Evolutionary conservation across 2,329 filamentous ascomycete species (phyloP), one percentile per base, ranked within the genome.

Genomic region (Aspergillus pseudoglaucus): DNA sequence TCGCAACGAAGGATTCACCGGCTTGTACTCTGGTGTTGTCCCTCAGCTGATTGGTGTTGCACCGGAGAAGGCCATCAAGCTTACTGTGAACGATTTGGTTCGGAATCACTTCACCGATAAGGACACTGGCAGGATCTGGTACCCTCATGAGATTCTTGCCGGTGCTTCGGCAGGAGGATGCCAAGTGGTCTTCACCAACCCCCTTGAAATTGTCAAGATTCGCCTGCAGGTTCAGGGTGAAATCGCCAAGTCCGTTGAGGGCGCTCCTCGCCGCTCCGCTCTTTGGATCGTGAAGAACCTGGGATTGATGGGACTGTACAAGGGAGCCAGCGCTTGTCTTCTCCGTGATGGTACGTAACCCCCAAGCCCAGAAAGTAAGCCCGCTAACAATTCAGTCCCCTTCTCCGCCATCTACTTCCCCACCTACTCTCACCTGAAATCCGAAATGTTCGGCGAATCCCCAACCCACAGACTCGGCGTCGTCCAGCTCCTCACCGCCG

Each of bases 341-440:
- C 80, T 97, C 55, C 90, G 93, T 59, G 93, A 98, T 69, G 68
- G 68, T 71, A 60, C 59, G 63, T 64, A 61, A 66, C 40, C 12
- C 10, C 9, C 51, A 58, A 59, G 55, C 37, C 23, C n/a, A 18
- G 25, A 46, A 8, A 40, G 22, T 18, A 23, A 46, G 38, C 48
- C 58, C 38, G 58, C 47, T n/a, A 14, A 1, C 20, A 9, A 3
- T 20, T 10, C 41, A 68, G 89, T 97, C 37, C 93, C 93, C 40
- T 98, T 98, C 76, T 97, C 91, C 17, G 90, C 89, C 61, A 98
- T 98, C 65, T 98, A 98, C 77, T 98, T 98, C 82, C 91, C 93
- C 2, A 86, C 90, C 18, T 98, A 98, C 76, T 87, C 82, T 67
- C 93, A 98, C 67, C 73, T 98, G 61, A 98, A 98, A 79, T 83